Evolutionary conservation across 805 yeast species (phyloP).

Genomic region (Pichia rugopelliculosa): DNA sequence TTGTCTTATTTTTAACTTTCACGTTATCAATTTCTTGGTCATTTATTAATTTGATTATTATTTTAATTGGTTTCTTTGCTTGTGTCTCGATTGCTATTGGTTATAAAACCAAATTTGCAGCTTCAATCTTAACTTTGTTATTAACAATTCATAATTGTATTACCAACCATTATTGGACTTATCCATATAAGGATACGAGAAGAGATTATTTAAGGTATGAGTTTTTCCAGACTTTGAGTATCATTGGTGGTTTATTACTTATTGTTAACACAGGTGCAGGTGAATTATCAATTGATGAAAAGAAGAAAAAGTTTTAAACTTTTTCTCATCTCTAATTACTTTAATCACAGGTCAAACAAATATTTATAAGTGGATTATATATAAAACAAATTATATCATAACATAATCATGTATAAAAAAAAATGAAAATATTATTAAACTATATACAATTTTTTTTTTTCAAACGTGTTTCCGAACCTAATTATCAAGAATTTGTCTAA

Average conservation of each 20-base stretch:
- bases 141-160: conserved; percentile 69
- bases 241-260: conserved; percentile 86
- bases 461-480: too few species aligned
- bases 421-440: too few species aligned
- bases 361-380: too few species aligned
- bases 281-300: conserved; percentile 84
- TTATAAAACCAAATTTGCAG: conserved; percentile 85
- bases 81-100: conserved; percentile 83
- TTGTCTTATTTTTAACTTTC: conserved; percentile 79
- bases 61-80: conserved; percentile 59
- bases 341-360: too few species aligned
- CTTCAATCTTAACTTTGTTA: conserved; percentile 59
- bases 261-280: conserved; percentile 97
- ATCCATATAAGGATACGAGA: conserved; percentile 59
- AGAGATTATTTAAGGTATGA: conserved; percentile 89
- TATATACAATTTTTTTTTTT: background rate
- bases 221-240: conserved; percentile 88
- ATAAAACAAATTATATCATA: too few species aligned
- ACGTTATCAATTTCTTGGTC: conserved; percentile 73
- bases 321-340: background rate
- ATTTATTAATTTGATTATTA: conserved; percentile 52
- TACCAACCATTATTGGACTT: conserved; percentile 85
- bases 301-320: conserved; percentile 53
- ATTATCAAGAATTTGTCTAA: conserved; percentile 28
- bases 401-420: too few species aligned